Base-by-base conservation (phyloP, 148 eudicot genomes). In the Chenopodium formosanum region DNA sequence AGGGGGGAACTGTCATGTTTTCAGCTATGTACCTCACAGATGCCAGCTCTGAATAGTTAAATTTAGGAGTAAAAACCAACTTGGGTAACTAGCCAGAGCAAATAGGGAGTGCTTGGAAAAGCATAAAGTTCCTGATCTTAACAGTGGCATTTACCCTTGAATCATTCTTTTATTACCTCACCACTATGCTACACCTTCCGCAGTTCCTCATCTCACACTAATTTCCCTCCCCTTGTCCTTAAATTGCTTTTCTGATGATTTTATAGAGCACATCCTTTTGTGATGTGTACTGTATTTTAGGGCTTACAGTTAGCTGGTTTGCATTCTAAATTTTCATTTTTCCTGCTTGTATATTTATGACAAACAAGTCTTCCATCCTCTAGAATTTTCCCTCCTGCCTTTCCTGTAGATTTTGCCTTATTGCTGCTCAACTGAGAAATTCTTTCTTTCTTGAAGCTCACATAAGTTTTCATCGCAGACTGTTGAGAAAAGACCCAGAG, bases 401-500 rank as follows among this genome's bases (percentile, higher is more conserved):
- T 14, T 70, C n/a, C 2, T 31, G 13, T 25, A 79, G 32, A 60
- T 31, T 1, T 67, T 32, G 20, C n/a, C 23, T 66, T 47, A 47
- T 16, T 34, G 16, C 60, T 20, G n/a, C 58, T 25, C 34, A 47
- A 27, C 64, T 77, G 79, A 27, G 68, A 73, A 67, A 70, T 0
- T 20, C 1, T 70, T 67, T 47, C 5, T 19, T 84, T 74, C 40
- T 58, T 64, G 37, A 29, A 63, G 66, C 82, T 31, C 44, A 66
- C 80, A 75, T 78, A 63, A 37, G 53, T 19, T 77, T 53, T 81
- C 72, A 73, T 72, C 86, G 88, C 95, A 97, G 99, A 97, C 97
- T 76, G 94, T 92, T 78, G 99, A 97, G 84, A 97, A 97, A 87
- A 89, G 98, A 82, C 99, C 97, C 40, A 89, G 97, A 76, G 99